Percentiles rank a stretch among this genome's conserved stretches.
These are phyloP conservation scores for Artomyces pyxidatus DNA, from an alignment of 768 basidiomycete genomes.

Conservation along the genomic window DNA sequence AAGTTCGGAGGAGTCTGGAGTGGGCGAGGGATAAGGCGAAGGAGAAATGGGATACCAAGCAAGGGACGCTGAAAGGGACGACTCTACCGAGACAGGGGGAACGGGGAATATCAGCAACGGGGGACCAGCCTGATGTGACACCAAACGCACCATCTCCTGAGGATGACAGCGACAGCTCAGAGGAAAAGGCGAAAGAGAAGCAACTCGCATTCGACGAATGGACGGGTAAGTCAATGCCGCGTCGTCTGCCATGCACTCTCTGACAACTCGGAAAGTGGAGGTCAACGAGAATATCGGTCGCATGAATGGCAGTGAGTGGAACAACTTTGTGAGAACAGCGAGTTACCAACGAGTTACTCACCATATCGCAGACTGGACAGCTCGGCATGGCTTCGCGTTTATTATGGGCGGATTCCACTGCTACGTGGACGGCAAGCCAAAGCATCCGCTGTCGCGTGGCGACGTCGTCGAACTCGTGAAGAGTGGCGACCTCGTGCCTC, in stretches of 20 bases:
- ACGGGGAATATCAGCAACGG: background rate
- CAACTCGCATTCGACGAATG: no score
- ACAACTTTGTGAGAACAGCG: background rate
- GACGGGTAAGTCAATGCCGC: no score
- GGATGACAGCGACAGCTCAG: no score
- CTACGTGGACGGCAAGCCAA: conserved; percentile 3
- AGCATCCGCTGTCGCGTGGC: background rate
- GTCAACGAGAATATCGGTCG: background rate
- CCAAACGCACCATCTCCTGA: no score
- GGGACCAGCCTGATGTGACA: no score
- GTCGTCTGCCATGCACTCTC: no score
- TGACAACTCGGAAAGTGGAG: background rate
- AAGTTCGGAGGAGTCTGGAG: background rate
- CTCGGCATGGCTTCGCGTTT: background rate
- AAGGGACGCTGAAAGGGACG: background rate
- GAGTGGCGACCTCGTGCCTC: background rate
- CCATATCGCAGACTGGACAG: conserved; percentile 2
- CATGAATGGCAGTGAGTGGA: background rate
- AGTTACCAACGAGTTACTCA: no score
- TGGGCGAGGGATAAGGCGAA: background rate
- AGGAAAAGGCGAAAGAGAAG: no score
- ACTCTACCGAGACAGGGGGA: background rate
- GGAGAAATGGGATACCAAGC: background rate
- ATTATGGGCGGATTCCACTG: background rate
- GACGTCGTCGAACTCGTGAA: conserved; percentile 15